Base-by-base conservation (phyloP, 495 filamentous ascomycete genomes). In the Xylaria nigripes region DNA sequence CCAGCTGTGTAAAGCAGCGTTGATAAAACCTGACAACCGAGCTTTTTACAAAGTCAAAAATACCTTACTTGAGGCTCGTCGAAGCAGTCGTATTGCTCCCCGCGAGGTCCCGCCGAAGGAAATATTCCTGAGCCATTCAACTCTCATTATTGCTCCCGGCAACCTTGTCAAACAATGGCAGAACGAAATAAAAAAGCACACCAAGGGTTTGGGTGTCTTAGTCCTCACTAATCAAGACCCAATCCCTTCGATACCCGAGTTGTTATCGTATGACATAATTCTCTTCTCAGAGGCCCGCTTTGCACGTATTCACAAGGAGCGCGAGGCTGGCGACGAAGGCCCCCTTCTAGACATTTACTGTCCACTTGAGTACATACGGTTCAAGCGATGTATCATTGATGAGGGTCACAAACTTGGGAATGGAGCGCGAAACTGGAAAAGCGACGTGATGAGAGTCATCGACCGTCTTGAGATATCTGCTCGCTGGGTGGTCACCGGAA, bases 401-500 rank as follows among this genome's bases (percentile, higher is more conserved):
- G 92, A 97, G 76, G 92, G 92, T 1, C 90, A 96, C 63, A 85
- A 79, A 40, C 82, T 95, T 38, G 85, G 86, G 0, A 79, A 75
- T 27, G 69, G 71, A 0, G 73, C 77, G 5, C 67, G 71, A 16
- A 79, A 77, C 13, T 71, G 72, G 32, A 81, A 76, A 51, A 85
- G 80, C 15, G 84, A 86, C 43, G 75, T 90, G 34, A 78, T 85
- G 34, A 73, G 78, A 25, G 76, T 89, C 8, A 71, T 92, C 0
- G 79, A 86, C 19, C 74, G 78, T 45, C 73, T 97, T 6, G 76
- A 80, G 27, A 77, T 89, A 21, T 81, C 89, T 30, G 78, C 87
- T 10, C 81, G 86, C 19, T 97, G 92, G 92, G 79, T 96, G 15
- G 87, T 96, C 3, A 93, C 89, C 2, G 92, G 91, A 49, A 97